Percentiles rank a stretch among this genome's conserved stretches.
Evolutionary conservation across 2,329 filamentous ascomycete genomes (phyloP).

Genomic region (Thelonectria olida): DNA sequence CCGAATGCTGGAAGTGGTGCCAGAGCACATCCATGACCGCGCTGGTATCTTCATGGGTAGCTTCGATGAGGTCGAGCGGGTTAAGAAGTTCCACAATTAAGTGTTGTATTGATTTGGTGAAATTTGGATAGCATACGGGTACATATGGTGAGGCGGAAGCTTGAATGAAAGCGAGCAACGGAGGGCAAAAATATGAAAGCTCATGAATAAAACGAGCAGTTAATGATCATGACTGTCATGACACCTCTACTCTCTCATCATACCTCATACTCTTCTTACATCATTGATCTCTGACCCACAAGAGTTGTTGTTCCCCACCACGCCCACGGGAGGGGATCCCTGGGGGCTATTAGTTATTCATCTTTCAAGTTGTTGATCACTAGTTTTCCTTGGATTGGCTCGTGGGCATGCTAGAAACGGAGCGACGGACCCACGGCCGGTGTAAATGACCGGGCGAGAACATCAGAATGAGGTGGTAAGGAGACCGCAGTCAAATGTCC

Average conservation of each 20-base stretch:
- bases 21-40: constrained; percentile 92
- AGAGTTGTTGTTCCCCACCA: too few relatives aligned
- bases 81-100: constrained; percentile 78
- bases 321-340: too few relatives aligned
- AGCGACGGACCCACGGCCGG: too few relatives aligned
- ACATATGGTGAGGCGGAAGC: constrained; percentile 16
- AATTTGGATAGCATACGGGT: constrained; percentile 7
- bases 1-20: constrained; percentile 88
- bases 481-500: too few relatives aligned
- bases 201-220: constrained; percentile 37
- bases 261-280: too few relatives aligned
- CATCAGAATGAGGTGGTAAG: too few relatives aligned
- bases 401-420: too few relatives aligned
- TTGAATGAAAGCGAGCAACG: constrained; percentile 30
- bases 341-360: too few relatives aligned
- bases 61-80: constrained; percentile 94
- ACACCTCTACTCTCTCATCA: not conserved
- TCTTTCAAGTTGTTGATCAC: too few relatives aligned
- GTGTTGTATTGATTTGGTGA: not conserved
- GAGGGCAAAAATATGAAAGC: constrained; percentile 32
- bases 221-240: constrained; percentile 32
- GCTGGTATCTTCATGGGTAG: constrained; percentile 97
- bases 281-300: too few relatives aligned
- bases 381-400: too few relatives aligned
- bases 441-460: too few relatives aligned